These are phyloP conservation scores for Xylaria sp. DNA, from an alignment of 2,329 filamentous ascomycete genomes.

Conservation along the genomic window DNA sequence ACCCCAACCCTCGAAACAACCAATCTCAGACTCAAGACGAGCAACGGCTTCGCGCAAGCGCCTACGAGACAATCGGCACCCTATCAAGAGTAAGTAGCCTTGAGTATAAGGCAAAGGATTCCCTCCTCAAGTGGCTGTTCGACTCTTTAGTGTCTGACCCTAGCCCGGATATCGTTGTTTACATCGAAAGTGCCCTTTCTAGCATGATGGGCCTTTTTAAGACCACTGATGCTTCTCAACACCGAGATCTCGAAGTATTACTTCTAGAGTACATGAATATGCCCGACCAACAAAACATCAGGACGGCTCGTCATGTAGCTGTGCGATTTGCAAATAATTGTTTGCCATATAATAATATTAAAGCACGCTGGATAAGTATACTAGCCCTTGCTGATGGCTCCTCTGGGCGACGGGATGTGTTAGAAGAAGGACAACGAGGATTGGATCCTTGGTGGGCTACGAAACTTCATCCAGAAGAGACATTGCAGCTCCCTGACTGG, in stretches of 20 bases:
- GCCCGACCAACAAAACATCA: conserved; percentile 63
- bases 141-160: conserved; percentile 83
- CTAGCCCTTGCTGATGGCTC: conserved; percentile 76
- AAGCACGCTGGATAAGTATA: conserved; percentile 88
- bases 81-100: conserved; percentile 74
- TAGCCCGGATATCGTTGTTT: conserved; percentile 79
- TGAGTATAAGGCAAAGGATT: conserved; percentile 63
- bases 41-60: conserved; percentile 77
- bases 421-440: conserved; percentile 90
- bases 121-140: conserved; percentile 80
- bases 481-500: conserved; percentile 62
- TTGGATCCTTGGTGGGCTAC: conserved; percentile 72
- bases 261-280: conserved; percentile 75
- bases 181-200: conserved; percentile 89
- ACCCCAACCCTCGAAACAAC: conserved; percentile 60
- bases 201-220: conserved; percentile 69
- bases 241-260: conserved; percentile 60
- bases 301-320: conserved; percentile 82
- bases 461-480: conserved; percentile 50
- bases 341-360: conserved; percentile 79
- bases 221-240: conserved; percentile 46
- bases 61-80: conserved; percentile 91
- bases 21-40: conserved; percentile 64
- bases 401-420: conserved; percentile 80
- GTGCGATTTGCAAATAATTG: conserved; percentile 93